These are phyloP conservation scores for Casuarina equisetifolia DNA, from an alignment of 306 rosid species.

Conservation along the genomic window DNA sequence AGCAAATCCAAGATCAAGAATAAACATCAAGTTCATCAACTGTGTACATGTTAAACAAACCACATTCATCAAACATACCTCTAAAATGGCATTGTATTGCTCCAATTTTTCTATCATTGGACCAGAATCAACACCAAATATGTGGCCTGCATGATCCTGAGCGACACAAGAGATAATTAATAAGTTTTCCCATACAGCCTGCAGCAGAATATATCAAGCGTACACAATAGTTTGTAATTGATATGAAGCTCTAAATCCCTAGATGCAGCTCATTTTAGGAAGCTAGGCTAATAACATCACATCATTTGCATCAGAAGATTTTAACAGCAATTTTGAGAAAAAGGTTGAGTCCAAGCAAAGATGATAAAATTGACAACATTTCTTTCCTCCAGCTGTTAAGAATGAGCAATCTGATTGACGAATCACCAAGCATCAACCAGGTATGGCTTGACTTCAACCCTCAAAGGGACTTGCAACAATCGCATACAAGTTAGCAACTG, in stretches of 20 bases:
- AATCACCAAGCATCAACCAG: not conserved
- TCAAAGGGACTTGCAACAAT: not conserved
- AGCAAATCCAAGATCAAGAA: not conserved
- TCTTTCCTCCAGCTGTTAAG: not conserved
- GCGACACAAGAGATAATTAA: constrained; percentile 19
- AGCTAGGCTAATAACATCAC: not conserved
- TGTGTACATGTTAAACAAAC: not conserved
- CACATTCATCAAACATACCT: constrained; percentile 45
- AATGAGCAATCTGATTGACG: not conserved
- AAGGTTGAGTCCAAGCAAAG: not conserved
- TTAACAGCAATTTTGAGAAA: not conserved
- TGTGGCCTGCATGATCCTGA: constrained; percentile 98
- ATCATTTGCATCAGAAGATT: not conserved
- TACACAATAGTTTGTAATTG: not conserved
- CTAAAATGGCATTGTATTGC: constrained; percentile 76
- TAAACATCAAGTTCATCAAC: too few relatives aligned
- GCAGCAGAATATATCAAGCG: not conserved
- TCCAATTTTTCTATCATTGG: constrained; percentile 89
- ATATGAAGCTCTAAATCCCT: not conserved
- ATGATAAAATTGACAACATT: not conserved
- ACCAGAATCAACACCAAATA: constrained; percentile 88
- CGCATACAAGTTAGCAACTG: not conserved
- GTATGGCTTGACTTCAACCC: not conserved
- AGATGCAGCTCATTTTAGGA: not conserved
- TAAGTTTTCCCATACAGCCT: constrained; percentile 17